phyloP scores from a whole-genome alignment of 805 yeast genomes.

The Blastobotrys parvus region DNA sequence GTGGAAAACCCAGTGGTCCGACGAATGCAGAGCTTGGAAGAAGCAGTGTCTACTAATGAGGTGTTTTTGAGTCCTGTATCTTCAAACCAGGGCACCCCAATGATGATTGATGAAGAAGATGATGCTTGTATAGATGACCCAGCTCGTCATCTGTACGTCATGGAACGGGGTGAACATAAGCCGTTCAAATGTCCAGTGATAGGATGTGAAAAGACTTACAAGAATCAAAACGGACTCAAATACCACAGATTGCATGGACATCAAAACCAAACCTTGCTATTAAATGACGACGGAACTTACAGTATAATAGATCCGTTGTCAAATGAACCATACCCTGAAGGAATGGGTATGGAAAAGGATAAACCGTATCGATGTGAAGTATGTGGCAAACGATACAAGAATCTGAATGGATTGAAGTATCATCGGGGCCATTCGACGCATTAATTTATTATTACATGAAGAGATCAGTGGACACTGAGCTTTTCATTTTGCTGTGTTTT shows the following conservation, averaged over 20 bases:
- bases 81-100: constrained; percentile 24
- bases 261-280: constrained; percentile 86
- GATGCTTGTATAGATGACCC: constrained; percentile 93
- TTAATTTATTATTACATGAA: constrained; percentile 29
- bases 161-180: constrained; percentile 84
- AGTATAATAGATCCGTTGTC: constrained; percentile 79
- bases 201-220: constrained; percentile 96
- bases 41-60: constrained; percentile 87
- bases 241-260: constrained; percentile 96
- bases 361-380: constrained; percentile 98
- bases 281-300: constrained; percentile 87
- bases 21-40: constrained; percentile 48
- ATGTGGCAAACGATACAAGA: constrained; percentile 95
- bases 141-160: constrained; percentile 85
- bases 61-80: constrained; percentile 53
- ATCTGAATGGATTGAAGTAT: constrained; percentile 90
- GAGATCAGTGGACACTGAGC: too few relatives aligned
- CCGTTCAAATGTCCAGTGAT: constrained; percentile 97
- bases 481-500: too few relatives aligned
- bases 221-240: constrained; percentile 94
- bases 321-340: constrained; percentile 85
- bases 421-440: constrained; percentile 99
- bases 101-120: constrained; percentile 40
- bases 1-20: constrained; percentile 25
- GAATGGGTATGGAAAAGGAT: constrained; percentile 92